A percentile compares a stretch with the other conserved stretches of the same genome.
These are phyloP conservation scores for Clonostachys solani DNA, from an alignment of 2,329 filamentous ascomycete genomes.

Conservation along the genomic window DNA sequence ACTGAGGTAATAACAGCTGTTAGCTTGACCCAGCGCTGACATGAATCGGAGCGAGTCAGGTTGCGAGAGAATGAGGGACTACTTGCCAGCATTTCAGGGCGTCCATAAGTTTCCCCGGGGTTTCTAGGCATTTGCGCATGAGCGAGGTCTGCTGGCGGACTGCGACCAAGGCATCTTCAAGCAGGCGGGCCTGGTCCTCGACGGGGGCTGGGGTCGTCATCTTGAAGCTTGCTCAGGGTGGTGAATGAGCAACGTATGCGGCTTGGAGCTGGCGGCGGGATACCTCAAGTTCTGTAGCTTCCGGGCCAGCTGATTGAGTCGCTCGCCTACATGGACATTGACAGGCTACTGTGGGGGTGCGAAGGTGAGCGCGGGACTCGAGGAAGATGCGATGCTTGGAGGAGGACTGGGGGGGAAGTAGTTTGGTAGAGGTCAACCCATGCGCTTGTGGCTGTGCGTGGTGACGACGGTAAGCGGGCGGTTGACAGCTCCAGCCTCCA, in stretches of 20 bases:
- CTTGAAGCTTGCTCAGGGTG: constrained; percentile 4
- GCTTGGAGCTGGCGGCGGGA: no score
- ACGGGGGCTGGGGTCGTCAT: constrained; percentile 56
- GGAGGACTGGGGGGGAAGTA: no score
- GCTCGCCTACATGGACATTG: not conserved
- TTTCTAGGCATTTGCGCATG: constrained; percentile 98
- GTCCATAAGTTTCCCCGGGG: constrained; percentile 98
- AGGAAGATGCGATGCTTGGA: constrained; percentile 4
- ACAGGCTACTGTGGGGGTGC: not conserved
- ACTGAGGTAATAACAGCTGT: constrained; percentile 39
- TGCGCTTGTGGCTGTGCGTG: no score
- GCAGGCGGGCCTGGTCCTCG: constrained; percentile 84
- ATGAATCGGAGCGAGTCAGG: constrained; percentile 1
- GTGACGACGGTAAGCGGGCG: no score
- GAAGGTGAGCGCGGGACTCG: no score
- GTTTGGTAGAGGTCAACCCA: no score
- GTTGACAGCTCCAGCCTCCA: no score
- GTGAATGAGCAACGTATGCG: no score
- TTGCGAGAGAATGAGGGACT: not conserved
- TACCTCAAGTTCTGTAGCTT: not conserved
- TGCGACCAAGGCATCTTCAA: constrained; percentile 94
- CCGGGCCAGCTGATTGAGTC: not conserved
- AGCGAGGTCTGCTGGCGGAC: constrained; percentile 95
- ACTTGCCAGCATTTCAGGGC: constrained; percentile 97
- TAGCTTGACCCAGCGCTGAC: not conserved